phyloP scores from a whole-genome alignment of 169 alveolate species.

The Blepharisma undulans region DNA sequence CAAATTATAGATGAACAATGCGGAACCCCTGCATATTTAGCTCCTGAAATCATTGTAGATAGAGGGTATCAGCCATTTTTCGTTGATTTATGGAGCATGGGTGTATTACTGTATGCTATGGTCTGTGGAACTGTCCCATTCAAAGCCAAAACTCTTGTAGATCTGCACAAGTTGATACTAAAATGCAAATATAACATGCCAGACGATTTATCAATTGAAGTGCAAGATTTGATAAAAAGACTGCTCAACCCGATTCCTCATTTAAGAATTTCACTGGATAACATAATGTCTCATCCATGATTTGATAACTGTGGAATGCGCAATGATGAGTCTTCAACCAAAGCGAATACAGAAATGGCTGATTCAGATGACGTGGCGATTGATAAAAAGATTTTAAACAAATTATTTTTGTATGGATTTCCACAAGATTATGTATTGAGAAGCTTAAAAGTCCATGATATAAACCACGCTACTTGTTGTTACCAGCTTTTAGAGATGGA shows the following conservation, averaged over 20 bases:
- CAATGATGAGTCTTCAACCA: not conserved
- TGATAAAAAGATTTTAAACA: not conserved
- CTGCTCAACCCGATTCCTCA: conserved; percentile 69
- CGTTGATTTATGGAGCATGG: conserved; percentile 81
- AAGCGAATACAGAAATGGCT: not conserved
- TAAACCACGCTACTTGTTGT: conserved; percentile 67
- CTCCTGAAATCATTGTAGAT: conserved; percentile 82
- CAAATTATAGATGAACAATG: conserved; percentile 68
- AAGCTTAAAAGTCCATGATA: conserved; percentile 58
- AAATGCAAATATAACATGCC: conserved; percentile 60
- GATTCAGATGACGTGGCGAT: not conserved
- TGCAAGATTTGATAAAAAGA: conserved; percentile 57
- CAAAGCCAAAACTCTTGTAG: conserved; percentile 62
- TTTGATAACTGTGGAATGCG: not conserved
- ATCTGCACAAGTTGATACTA: conserved; percentile 56
- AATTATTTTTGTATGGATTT: conserved; percentile 39
- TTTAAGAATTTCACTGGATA: conserved; percentile 57
- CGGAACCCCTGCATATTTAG: conserved; percentile 85
- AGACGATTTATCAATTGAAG: conserved; percentile 53
- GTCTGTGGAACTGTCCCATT: conserved; percentile 81
- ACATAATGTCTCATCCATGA: conserved; percentile 75
- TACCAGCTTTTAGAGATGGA: conserved; percentile 40
- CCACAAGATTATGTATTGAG: conserved; percentile 64
- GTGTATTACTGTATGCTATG: conserved; percentile 78
- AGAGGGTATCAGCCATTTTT: conserved; percentile 68